Base-by-base conservation (phyloP, 768 basidiomycete genomes). In the Podaxis sp. region DNA sequence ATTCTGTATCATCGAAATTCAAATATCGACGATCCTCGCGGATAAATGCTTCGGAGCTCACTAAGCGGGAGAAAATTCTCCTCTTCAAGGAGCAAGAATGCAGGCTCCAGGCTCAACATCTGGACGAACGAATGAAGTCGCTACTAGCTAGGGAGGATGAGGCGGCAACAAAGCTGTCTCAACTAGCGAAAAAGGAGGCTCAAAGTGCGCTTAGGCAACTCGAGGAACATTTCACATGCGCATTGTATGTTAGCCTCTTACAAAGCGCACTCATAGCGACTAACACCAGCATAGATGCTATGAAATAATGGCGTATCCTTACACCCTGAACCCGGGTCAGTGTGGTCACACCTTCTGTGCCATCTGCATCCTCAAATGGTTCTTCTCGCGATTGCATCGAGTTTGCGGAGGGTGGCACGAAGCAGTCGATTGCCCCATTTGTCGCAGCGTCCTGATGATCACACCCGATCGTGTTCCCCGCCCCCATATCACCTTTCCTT, bases 291-390 rank as follows among this genome's bases (percentile, higher is more conserved):
- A 42, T 57, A 90, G 88, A 61, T 87, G 88, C 69, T 85, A 82
- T 66, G 87, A 88, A 62, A 76, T 84, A 57, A 77, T 89, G 77
- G 83, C 86, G 1, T 78, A 78, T 63, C 88, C 88, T 6, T 85
- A 85, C 67, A 72, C 74, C 35, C 72, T 88, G 44, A 80, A 76
- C 59, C 81, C 84, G 16, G 75, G 74, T 13, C 72, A 74, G 42
- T 89, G 88, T 62, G 88, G 88, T 9, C 88, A 90, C 66, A 81
- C 86, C 3, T 89, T 86, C 67, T 89, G 86, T 67, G 82, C 83
- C 32, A 72, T 84, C 51, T 88, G 86, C 71, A 84, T 87, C 62
- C 70, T 89, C 32, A 83, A 82, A 66, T 87, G 86, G 84, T 83
- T 84, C 72, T 88, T 88, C 74, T 84, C 86, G 66, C 82, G 82